Base-by-base conservation (phyloP, 371 early-diverging fungal genomes). In the Rhizopus arrhizus region DNA sequence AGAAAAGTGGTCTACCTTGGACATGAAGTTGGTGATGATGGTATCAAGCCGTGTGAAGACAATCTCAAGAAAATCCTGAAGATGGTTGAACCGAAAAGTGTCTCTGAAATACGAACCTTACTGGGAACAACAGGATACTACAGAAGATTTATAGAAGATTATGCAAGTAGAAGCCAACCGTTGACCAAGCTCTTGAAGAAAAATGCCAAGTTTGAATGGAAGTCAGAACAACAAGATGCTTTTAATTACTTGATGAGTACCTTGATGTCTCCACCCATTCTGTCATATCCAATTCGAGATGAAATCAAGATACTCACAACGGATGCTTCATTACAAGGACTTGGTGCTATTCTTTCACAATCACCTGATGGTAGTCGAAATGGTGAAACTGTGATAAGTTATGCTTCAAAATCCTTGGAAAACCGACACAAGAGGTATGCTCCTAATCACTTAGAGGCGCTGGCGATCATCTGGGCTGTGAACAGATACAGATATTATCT, bases 311-410 rank as follows among this genome's bases (percentile, higher is more conserved):
- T 70, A 2, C 13, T 82, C 8, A 54, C 72, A 5, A 65, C 61
- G 2, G 79, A 82, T 56, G 82, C 81, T 0, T 70, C 69, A 0
- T 29, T 29, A 6, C 6, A 36, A 7, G 85, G 75, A 0, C 8
- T 80, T n/a, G 75, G 68, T 0, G 74, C 66, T 0, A 66, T 80
- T 0, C 46, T 85, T 0, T 60, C 59, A 7, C 81, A 82, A 59
- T 28, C 42, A n/a, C 58, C 62, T 0, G 60, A 72, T 31, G 66
- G 68, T 33, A 1, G 56, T 4, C n/a, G 32, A 5, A 33, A 56
- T 32, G 57, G 67, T 38, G 72, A 66, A 45, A 48, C 64, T 1
- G 70, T 70, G 2, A 64, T 70, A 0, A 29, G 51, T 2, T 72
- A 65, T 63, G 69, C 53, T 0, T 70, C 69, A 0, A 70, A 56